Base-by-base conservation (phyloP, 73 alveolate genomes). In the Stentor coeruleus region DNA sequence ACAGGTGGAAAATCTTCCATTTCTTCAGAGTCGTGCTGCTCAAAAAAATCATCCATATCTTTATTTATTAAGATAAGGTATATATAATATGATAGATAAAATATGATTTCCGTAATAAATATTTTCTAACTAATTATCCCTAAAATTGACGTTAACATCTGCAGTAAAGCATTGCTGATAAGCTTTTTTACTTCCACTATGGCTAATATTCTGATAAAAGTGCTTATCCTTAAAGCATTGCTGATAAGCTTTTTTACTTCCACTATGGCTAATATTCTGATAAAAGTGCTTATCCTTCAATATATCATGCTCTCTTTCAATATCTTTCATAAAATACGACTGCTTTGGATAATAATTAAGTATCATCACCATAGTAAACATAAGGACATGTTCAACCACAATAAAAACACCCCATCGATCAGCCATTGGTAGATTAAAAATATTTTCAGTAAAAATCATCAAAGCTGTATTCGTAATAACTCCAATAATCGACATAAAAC, bases 151-250 rank as follows among this genome's bases (percentile, higher is more conserved):
- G n/a, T 66, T 37, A 28, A 31, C n/a, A 66, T 66, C 41, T 28
- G 37, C 39, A 20, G 79, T 66, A 66, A 66, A 66, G 26, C 15
- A 14, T 37, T 11, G n/a, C 42, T 66, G 26, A 66, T 20, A 33
- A 2, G 79, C 79, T 2, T 66, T 66, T 66, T 66, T 66, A 26
- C 41, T 33, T 2, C 79, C 79, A 20, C 37, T 31, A 20, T 26
- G n/a, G 0, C 40, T 66, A 20, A 66, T 1, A 33, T 66, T 66
- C 37, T 66, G 36, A 2, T 66, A 66, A 31, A 66, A 66, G 39
- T 66, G 39, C 2, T 66, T 66, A 66, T 66, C 79, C 79, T 66
- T 66, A 66, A 66, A 66, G 79, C 33, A 11, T 28, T 28, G 49
- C 33, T 66, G 79, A 66, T 20, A 33, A 2, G 79, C 79, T 2